These are phyloP conservation scores for Sinapis alba DNA, from an alignment of 441 rosid genomes.

Conservation along the genomic window DNA sequence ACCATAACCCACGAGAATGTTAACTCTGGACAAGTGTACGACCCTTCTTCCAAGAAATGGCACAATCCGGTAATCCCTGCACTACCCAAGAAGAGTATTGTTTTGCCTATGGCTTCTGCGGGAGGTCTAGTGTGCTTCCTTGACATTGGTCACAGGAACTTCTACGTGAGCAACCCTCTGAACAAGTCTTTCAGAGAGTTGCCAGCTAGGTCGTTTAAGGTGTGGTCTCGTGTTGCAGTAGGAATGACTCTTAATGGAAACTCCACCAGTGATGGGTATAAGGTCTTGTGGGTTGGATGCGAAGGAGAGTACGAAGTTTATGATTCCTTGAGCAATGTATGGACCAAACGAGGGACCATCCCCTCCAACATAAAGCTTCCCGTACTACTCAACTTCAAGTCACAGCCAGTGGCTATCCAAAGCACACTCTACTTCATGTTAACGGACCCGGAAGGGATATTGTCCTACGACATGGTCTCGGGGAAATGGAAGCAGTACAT, in stretches of 20 bases:
- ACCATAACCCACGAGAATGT: conserved; percentile 82
- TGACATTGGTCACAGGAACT: conserved; percentile 84
- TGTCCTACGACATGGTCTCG: conserved; percentile 69
- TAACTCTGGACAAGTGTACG: conserved; percentile 88
- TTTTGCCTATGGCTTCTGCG: conserved; percentile 88
- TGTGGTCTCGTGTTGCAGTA: conserved; percentile 89
- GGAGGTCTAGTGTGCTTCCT: conserved; percentile 98
- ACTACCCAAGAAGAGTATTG: conserved; percentile 71
- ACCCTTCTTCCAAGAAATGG: conserved; percentile 88
- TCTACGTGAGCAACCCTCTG: conserved; percentile 90
- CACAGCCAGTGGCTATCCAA: conserved; percentile 76
- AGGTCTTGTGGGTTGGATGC: conserved; percentile 87
- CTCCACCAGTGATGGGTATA: conserved; percentile 60
- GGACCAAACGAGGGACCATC: conserved; percentile 82
- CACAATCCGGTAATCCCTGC: conserved; percentile 72
- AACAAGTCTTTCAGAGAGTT: conserved; percentile 79
- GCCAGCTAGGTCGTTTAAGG: conserved; percentile 84
- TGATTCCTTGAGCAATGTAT: conserved; percentile 71
- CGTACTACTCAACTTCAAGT: conserved; percentile 77
- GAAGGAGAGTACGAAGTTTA: conserved; percentile 94
- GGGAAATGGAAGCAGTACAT: conserved; percentile 79
- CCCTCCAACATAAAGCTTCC: conserved; percentile 76
- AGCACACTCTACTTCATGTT: conserved; percentile 83
- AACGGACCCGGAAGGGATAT: conserved; percentile 88
- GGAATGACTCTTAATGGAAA: conserved; percentile 84